phyloP scores from a whole-genome alignment of 805 yeast species.

The Tetrapisispora namnaoensis region DNA sequence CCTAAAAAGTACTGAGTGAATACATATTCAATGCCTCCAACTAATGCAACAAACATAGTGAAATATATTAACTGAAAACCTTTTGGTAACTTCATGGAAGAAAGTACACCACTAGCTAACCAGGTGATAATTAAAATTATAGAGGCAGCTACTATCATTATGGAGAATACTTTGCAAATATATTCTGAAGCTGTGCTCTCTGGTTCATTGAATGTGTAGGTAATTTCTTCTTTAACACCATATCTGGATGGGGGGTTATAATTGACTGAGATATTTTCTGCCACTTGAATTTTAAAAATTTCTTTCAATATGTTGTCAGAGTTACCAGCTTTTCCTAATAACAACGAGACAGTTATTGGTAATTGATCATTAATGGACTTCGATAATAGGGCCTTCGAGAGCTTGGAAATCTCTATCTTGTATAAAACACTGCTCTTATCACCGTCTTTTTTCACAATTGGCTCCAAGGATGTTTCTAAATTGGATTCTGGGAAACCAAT shows the following conservation, averaged over 20 bases:
- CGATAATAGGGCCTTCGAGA: slow-evolving; percentile 18
- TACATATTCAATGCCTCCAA: slow-evolving; percentile 23
- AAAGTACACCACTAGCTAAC: slow-evolving; percentile 26
- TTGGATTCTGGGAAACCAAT: slow-evolving; percentile 19
- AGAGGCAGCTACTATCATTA: slow-evolving; percentile 34
- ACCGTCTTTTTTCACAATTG: slow-evolving; percentile 13
- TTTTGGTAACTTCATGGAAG: slow-evolving; percentile 20
- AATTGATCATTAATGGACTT: slow-evolving; percentile 11
- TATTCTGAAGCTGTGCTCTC: slow-evolving; percentile 42
- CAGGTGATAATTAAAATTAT: slow-evolving; percentile 37
- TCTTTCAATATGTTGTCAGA: slow-evolving; percentile 10
- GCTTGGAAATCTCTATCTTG: slow-evolving; percentile 7
- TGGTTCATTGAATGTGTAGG: slow-evolving; percentile 49
- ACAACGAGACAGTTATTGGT: slow-evolving; percentile 14
- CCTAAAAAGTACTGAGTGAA: slow-evolving; percentile 27
- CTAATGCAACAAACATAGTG: slow-evolving; percentile 17
- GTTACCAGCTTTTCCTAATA: slow-evolving; percentile 12
- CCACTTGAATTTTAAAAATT: slow-evolving; percentile 12
- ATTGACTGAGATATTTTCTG: not conserved
- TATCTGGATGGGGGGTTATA: slow-evolving; percentile 20
- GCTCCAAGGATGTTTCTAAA: slow-evolving; percentile 16
- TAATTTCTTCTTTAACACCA: slow-evolving; percentile 50
- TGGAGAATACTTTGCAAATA: slow-evolving; percentile 44
- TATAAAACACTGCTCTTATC: slow-evolving; percentile 6
- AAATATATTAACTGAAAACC: slow-evolving; percentile 18